Percentiles rank a stretch among this genome's conserved stretches.
Conservation (phyloP, 2,329 filamentous ascomycete genomes). For the Chaetomium sp. region DNA sequence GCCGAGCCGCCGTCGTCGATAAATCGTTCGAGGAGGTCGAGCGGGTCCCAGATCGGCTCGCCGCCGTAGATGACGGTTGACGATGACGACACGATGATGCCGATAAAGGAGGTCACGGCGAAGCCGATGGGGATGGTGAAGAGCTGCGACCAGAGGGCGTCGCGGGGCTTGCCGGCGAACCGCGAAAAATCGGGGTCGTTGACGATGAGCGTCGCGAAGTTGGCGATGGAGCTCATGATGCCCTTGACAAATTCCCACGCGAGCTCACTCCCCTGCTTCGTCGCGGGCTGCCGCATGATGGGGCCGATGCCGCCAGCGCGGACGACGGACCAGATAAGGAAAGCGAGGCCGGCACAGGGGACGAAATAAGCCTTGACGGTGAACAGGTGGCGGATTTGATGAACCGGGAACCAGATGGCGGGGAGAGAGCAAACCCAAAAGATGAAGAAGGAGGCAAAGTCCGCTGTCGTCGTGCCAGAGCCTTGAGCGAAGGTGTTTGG, state of each 20-base stretch:
- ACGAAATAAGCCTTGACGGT: constrained; percentile 87
- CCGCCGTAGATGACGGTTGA: constrained; percentile 66
- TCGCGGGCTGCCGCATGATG: constrained; percentile 70
- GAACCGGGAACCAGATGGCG: constrained; percentile 86
- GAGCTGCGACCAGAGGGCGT: constrained; percentile 80
- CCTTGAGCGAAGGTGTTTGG: constrained; percentile 65
- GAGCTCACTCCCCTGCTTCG: constrained; percentile 65
- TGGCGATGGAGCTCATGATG: constrained; percentile 86
- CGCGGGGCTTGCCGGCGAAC: constrained; percentile 74
- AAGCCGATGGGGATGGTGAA: constrained; percentile 72
- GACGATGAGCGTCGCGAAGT: constrained; percentile 85
- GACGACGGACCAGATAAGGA: constrained; percentile 84
- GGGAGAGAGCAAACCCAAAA: constrained; percentile 83
- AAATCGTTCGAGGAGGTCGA: constrained; percentile 67
- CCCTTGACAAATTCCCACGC: constrained; percentile 83
- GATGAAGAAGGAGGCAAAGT: constrained; percentile 81
- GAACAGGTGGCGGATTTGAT: constrained; percentile 86
- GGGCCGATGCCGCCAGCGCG: constrained; percentile 82
- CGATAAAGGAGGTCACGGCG: constrained; percentile 80
- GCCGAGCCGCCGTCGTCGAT: constrained; percentile 68
- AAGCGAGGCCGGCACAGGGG: constrained; percentile 78
- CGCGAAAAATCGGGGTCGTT: constrained; percentile 84
- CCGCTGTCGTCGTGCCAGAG: constrained; percentile 72
- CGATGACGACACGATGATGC: constrained; percentile 75
- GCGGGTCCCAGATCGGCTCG: constrained; percentile 72